Base-by-base conservation (phyloP, 345 rosid species). In the Eucalyptus rudis region DNA sequence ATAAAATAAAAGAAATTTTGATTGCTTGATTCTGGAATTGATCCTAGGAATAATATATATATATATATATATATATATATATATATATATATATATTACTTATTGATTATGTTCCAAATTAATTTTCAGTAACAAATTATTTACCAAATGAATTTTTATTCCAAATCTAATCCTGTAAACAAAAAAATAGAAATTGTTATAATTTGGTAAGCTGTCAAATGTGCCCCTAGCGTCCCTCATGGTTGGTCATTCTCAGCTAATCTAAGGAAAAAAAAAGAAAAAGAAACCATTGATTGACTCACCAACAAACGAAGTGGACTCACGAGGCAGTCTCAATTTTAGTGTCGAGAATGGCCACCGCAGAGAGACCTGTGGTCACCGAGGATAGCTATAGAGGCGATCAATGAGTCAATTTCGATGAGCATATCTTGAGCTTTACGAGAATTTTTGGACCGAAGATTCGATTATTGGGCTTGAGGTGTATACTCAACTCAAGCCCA, bases 41-140 rank as follows among this genome's bases (percentile, higher is more conserved):
- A 7, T 19, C 10, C 0, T 1, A 0, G 0, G 4, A 52, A 19
- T 52, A 52, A 40, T 4, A 40, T 40, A 40, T 7, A 52, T n/a
- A n/a, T n/a, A n/a, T n/a, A n/a, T n/a, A n/a, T n/a, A n/a, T n/a
- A n/a, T n/a, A n/a, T n/a, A n/a, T n/a, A n/a, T n/a, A n/a, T n/a
- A n/a, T n/a, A n/a, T n/a, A n/a, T n/a, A n/a, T n/a, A n/a, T n/a
- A n/a, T n/a, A n/a, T n/a, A n/a, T n/a, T n/a, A n/a, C 4, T 52
- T 3, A 52, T 52, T 52, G 0, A 52, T 52, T 51, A 0, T 0
- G 2, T 0, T 51, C 22, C 56, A 17, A 17, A 51, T 17, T 51
- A 51, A 52, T 19, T 3, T n/a, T n/a, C 3, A 3, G 0, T 2
- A 6, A 51, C 22, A 52, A 52, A 52, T 52, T 52, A 52, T 52